Base-by-base conservation (phyloP, 2,329 filamentous ascomycete species). In the Aspergillus novofumigatus region DNA sequence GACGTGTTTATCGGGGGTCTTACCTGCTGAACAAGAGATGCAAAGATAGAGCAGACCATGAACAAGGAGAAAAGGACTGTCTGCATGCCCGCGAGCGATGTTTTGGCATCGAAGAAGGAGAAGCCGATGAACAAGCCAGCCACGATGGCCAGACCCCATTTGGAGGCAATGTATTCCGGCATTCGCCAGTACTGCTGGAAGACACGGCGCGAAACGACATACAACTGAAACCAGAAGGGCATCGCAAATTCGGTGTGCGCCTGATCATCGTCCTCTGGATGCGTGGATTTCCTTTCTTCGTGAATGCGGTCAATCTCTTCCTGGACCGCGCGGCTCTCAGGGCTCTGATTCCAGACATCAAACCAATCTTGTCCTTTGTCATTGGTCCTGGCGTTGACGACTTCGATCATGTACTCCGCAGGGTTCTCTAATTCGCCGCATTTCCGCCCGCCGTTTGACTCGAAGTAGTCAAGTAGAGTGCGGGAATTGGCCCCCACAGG, bases 151-250 rank as follows among this genome's bases (percentile, higher is more conserved):
- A 11, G 94, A 84, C 2, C 81, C 77, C 4, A 82, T 74, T 96
- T 95, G 64, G 89, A 86, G 76, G 92, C 92, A 69, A 96, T 90
- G 77, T 95, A 94, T 2, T 85, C 83, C 0, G 91, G 91, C 2
- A 87, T 91, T 58, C 91, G 88, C 91, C 91, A 96, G 81, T 93
- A 94, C 72, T 95, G 90, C 71, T 92, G 84, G 78, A 93, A 93
- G 25, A 93, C 88, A 66, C 91, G 90, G 63, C 81, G 73, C 5
- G 83, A 83, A 55, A 92, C 89, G 66, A 85, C 80, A 51, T 72
- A 75, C 28, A 93, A 75, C 73, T 96, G 91, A 5, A 76, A 69
- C 55, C 62, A 69, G 68, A 93, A 89, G 0, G 88, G 83, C 23
- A 89, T 88, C 4, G 91, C 91, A 57, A 94, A 95, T 67, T 94